A percentile compares a stretch with the other conserved stretches of the same genome.
Conservation (phyloP, 2,329 filamentous ascomycete genomes). For the Cytospora schulzeri region DNA sequence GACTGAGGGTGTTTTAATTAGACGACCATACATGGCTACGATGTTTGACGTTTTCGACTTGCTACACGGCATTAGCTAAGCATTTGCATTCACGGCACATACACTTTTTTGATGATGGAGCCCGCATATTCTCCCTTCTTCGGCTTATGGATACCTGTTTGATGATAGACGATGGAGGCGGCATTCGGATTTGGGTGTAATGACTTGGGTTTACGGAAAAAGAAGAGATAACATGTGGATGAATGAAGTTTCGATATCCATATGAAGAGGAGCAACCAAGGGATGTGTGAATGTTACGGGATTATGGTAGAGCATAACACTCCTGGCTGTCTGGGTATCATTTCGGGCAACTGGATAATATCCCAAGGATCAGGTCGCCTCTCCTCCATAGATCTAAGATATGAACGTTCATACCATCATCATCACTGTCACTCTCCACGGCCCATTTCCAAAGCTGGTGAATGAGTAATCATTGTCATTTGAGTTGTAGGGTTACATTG, state of each 20-base stretch:
- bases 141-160: constrained; percentile 1
- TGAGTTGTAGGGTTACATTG: not conserved
- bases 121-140: not conserved
- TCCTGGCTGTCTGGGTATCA: constrained; percentile 10
- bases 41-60: not conserved
- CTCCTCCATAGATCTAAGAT: constrained; percentile 2
- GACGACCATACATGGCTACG: not conserved
- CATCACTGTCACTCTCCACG: not conserved
- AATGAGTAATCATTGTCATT: not conserved
- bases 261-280: not conserved
- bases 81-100: not conserved
- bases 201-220: not conserved
- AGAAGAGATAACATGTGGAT: no score
- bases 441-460: not conserved
- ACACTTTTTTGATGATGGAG: not conserved
- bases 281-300: not conserved
- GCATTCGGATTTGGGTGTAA: not conserved
- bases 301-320: not conserved
- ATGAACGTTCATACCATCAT: not conserved
- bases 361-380: not conserved
- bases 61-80: not conserved
- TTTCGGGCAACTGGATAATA: constrained; percentile 9
- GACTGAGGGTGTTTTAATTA: not conserved
- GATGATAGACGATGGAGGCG: not conserved
- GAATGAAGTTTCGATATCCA: not conserved